These are phyloP conservation scores for Delonix regia DNA, from an alignment of 306 rosid species.

Conservation along the genomic window DNA sequence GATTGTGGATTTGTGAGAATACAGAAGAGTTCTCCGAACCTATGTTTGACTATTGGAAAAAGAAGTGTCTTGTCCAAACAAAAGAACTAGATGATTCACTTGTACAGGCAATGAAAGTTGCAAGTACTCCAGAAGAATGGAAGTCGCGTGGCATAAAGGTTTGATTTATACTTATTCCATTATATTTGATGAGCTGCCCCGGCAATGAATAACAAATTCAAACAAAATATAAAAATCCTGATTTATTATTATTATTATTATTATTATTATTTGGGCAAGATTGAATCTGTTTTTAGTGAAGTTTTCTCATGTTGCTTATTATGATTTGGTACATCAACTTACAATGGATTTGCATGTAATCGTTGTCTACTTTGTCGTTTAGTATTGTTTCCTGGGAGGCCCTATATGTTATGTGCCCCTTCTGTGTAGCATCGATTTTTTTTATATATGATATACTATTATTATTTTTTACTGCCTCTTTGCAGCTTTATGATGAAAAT, in stretches of 20 bases:
- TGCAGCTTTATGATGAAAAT: conserved; percentile 62
- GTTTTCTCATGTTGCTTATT: background rate
- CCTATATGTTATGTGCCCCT: background rate
- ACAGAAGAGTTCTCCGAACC: conserved; percentile 46
- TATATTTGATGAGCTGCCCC: background rate
- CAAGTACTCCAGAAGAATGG: conserved; percentile 83
- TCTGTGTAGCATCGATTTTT: background rate
- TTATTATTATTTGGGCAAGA: no score
- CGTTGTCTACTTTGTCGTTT: no score
- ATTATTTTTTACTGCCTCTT: background rate
- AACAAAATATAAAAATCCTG: no score
- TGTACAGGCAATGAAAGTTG: conserved; percentile 76
- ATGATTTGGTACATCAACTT: background rate
- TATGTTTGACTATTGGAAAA: conserved; percentile 74
- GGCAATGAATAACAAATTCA: background rate
- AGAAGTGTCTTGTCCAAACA: conserved; percentile 64
- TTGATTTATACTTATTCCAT: background rate
- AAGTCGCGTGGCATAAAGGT: conserved; percentile 77
- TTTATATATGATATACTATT: background rate
- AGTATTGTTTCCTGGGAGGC: no score
- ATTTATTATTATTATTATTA: no score
- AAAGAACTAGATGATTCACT: conserved; percentile 70
- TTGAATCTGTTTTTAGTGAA: background rate
- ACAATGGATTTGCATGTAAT: background rate
- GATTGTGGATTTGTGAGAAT: conserved; percentile 78